Percentiles rank a stretch among this genome's conserved stretches.
These are phyloP conservation scores for Trichocladium antarcticum DNA, from an alignment of 495 filamentous ascomycete genomes.

Conservation along the genomic window DNA sequence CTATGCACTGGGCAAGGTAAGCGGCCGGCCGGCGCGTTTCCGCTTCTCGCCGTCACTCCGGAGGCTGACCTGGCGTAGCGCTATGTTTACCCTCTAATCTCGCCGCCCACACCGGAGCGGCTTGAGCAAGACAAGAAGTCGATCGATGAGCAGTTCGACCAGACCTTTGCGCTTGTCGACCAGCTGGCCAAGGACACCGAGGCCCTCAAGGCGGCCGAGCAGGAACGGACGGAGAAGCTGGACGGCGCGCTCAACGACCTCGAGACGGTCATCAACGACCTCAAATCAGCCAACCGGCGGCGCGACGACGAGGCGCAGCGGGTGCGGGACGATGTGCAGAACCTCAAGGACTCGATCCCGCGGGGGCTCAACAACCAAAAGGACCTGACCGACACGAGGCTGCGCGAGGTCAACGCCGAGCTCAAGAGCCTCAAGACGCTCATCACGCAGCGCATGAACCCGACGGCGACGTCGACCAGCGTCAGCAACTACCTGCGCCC, in stretches of 20 bases:
- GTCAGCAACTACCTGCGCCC: slow-evolving; percentile 30
- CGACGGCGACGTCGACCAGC: slow-evolving; percentile 29
- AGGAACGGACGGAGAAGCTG: slow-evolving; percentile 70
- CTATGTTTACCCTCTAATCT: slow-evolving; percentile 81
- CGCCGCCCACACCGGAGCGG: slow-evolving; percentile 85
- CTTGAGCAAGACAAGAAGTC: slow-evolving; percentile 83
- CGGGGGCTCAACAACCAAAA: slow-evolving; percentile 80
- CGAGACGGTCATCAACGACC: slow-evolving; percentile 64
- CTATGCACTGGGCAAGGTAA: slow-evolving; percentile 76
- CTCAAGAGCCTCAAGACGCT: slow-evolving; percentile 87
- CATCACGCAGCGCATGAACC: slow-evolving; percentile 66
- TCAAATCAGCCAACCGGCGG: slow-evolving; percentile 65
- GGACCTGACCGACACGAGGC: slow-evolving; percentile 62
- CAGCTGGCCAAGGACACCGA: slow-evolving; percentile 85
- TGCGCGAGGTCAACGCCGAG: slow-evolving; percentile 79
- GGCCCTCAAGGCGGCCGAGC: slow-evolving; percentile 72
- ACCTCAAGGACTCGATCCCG: slow-evolving; percentile 72
- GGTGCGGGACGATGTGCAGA: slow-evolving; percentile 75
- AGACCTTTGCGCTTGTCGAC: slow-evolving; percentile 82
- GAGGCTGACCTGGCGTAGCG: slow-evolving; percentile 45
- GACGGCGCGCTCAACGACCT: slow-evolving; percentile 75
- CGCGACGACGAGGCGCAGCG: slow-evolving; percentile 77
- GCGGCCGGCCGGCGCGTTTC: not conserved
- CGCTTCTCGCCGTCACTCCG: not conserved
- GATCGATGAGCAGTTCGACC: slow-evolving; percentile 84